These are phyloP conservation scores for Pyrenopolyporus hunteri DNA, from an alignment of 495 filamentous ascomycete species.

Conservation along the genomic window DNA sequence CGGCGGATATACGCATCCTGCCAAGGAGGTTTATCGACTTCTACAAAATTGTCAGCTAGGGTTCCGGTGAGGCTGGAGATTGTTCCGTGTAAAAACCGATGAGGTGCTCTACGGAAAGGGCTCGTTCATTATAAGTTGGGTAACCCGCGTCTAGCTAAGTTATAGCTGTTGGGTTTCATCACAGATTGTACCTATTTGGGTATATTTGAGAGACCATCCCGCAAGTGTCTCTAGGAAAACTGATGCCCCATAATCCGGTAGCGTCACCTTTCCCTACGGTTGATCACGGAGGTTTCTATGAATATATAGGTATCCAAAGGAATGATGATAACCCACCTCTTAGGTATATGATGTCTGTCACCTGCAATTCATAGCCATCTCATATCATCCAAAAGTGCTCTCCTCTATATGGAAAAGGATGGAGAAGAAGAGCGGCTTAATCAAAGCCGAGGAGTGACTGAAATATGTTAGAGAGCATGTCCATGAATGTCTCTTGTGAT, in stretches of 20 bases:
- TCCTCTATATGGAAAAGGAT: no score
- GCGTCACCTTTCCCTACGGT: no score
- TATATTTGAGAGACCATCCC: no score
- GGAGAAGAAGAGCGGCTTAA: no score
- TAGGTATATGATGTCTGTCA: neutral
- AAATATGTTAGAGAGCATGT: neutral
- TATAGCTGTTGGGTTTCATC: no score
- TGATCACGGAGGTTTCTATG: no score
- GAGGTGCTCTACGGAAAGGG: neutral
- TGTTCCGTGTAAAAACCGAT: neutral
- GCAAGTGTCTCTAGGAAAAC: no score
- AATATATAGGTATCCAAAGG: neutral
- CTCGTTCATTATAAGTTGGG: neutral
- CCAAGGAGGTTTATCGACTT: neutral
- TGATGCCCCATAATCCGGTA: no score
- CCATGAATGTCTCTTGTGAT: neutral
- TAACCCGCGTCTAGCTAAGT: no score
- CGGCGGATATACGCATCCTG: constrained; percentile 14
- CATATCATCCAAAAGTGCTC: no score
- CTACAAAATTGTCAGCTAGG: constrained; percentile 14
- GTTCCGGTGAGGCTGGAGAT: neutral
- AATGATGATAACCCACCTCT: constrained; percentile 10
- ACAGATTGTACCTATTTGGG: no score
- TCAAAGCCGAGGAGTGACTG: neutral
- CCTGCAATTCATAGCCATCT: neutral